These are phyloP conservation scores for Cordyceps cateniannulata DNA, from an alignment of 2,329 filamentous ascomycete species.

Conservation along the genomic window DNA sequence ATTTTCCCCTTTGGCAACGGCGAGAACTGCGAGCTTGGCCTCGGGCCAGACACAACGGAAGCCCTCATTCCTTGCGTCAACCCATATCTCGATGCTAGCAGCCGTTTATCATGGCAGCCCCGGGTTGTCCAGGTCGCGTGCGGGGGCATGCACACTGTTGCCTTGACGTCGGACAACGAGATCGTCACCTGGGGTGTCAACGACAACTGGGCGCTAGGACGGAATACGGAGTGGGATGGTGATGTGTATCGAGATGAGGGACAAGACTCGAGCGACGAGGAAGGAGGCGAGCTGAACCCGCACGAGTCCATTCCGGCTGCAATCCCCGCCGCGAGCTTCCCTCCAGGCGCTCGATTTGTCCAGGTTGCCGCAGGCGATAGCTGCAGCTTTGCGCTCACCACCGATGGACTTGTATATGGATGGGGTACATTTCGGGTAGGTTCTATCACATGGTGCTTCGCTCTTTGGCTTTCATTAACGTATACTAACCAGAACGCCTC, in stretches of 20 bases:
- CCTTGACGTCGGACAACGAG: slow-evolving; percentile 66
- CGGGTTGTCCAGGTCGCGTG: slow-evolving; percentile 58
- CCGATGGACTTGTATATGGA: slow-evolving; percentile 62
- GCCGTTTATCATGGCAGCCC: neutral
- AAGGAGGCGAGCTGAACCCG: slow-evolving; percentile 52
- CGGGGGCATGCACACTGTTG: slow-evolving; percentile 71
- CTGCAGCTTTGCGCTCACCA: slow-evolving; percentile 63
- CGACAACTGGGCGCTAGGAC: slow-evolving; percentile 67
- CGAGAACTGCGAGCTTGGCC: neutral
- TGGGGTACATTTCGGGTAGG: slow-evolving; percentile 69
- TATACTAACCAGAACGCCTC: neutral
- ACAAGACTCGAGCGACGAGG: slow-evolving; percentile 40
- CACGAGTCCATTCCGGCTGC: slow-evolving; percentile 56
- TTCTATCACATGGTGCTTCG: slow-evolving; percentile 7
- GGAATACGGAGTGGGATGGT: slow-evolving; percentile 58
- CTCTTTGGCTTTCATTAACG: neutral
- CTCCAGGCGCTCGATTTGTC: slow-evolving; percentile 43
- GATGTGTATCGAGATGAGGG: slow-evolving; percentile 27
- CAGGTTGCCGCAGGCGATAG: slow-evolving; percentile 62
- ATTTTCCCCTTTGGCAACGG: neutral
- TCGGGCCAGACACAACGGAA: neutral
- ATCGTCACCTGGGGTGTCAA: slow-evolving; percentile 80
- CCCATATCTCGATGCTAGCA: slow-evolving; percentile 17
- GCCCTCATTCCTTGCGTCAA: slow-evolving; percentile 6
- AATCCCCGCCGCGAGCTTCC: slow-evolving; percentile 49